Evolutionary conservation across 164 flowering plant genomes (phyloP).

Genomic region (Santalum album): DNA sequence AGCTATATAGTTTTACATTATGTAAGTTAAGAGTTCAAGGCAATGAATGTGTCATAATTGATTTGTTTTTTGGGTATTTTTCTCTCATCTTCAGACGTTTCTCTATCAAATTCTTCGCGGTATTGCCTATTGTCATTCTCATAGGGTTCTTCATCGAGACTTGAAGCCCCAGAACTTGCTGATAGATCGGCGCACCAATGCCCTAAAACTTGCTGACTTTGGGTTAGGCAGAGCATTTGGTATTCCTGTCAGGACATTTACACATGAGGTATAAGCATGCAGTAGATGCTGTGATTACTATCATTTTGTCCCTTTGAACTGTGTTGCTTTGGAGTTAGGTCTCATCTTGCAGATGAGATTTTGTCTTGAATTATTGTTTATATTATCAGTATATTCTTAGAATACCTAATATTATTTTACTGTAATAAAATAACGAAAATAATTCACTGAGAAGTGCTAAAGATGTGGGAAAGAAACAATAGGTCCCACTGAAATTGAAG

Average conservation of each 20-base stretch:
- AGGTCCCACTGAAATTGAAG: too few species aligned
- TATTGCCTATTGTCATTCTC: conserved; percentile 91
- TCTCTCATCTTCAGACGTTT: conserved; percentile 45
- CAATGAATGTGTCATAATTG: background rate
- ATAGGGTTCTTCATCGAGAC: conserved; percentile 90
- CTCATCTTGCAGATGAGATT: too few species aligned
- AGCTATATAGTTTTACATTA: too few species aligned
- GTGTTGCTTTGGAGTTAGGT: too few species aligned
- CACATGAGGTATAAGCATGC: conserved; percentile 68
- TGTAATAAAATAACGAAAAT: too few species aligned
- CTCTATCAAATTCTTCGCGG: conserved; percentile 92
- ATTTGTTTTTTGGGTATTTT: background rate
- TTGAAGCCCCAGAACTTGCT: conserved; percentile 90
- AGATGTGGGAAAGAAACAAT: too few species aligned
- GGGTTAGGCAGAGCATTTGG: conserved; percentile 97
- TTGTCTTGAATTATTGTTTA: too few species aligned
- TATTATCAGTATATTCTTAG: too few species aligned
- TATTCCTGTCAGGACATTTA: conserved; percentile 90
- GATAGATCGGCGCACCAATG: conserved; percentile 80
- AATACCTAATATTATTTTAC: too few species aligned
- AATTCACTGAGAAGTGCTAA: too few species aligned
- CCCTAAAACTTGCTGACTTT: conserved; percentile 91
- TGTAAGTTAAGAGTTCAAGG: background rate
- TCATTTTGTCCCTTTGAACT: too few species aligned
- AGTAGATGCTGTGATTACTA: background rate